phyloP scores from a whole-genome alignment of 495 filamentous ascomycete species.

The Xeromyces bisporus region DNA sequence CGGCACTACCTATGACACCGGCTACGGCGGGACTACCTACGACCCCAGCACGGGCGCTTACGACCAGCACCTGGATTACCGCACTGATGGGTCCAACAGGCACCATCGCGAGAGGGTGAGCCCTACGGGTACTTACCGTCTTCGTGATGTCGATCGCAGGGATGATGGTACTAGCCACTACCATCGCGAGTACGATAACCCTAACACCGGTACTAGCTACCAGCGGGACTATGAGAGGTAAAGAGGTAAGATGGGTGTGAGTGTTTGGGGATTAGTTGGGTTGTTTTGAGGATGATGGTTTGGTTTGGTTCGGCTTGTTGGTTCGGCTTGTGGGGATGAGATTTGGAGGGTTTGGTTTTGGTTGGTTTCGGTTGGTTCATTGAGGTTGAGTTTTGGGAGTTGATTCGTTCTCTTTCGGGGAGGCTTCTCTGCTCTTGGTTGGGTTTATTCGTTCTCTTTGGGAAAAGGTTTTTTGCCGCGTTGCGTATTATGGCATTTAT shows the following conservation, averaged over 20 bases:
- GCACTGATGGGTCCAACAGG: slow-evolving; percentile 11
- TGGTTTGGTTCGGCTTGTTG: too few species aligned
- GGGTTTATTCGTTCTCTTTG: too few species aligned
- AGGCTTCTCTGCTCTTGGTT: too few species aligned
- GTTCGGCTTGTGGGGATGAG: too few species aligned
- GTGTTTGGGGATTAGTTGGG: not conserved
- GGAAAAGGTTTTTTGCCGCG: too few species aligned
- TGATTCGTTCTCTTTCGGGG: too few species aligned
- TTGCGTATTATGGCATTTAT: too few species aligned
- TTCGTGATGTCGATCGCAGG: slow-evolving; percentile 18
- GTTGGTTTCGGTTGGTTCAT: too few species aligned
- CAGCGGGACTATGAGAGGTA: slow-evolving; percentile 16
- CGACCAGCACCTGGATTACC: slow-evolving; percentile 24
- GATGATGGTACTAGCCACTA: slow-evolving; percentile 19
- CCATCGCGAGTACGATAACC: slow-evolving; percentile 24
- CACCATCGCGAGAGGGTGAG: slow-evolving; percentile 23
- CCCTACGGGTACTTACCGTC: slow-evolving; percentile 15
- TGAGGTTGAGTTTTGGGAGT: too few species aligned
- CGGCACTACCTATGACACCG: slow-evolving; percentile 1
- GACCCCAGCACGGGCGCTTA: slow-evolving; percentile 21
- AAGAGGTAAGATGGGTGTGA: not conserved
- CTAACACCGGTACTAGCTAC: slow-evolving; percentile 21
- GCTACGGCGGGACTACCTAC: slow-evolving; percentile 6
- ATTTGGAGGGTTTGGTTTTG: too few species aligned
- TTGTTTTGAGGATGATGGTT: too few species aligned